Base-by-base conservation (phyloP, 2,329 filamentous ascomycete genomes). In the Diaporthe destruens region DNA sequence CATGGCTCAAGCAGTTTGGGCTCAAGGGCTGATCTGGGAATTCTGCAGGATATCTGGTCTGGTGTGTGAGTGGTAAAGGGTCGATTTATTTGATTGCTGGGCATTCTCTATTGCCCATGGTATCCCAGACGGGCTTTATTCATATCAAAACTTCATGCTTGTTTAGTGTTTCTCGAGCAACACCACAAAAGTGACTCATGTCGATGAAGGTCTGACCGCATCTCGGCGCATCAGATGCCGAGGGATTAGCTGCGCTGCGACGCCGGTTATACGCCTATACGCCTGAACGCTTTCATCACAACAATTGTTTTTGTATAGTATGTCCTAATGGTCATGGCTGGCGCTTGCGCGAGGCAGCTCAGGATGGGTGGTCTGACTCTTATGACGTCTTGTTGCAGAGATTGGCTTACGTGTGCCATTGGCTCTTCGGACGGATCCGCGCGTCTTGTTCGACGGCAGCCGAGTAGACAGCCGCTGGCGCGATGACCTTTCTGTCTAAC, bases 161-260 rank as follows among this genome's bases (percentile, higher is more conserved):
- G 5, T 32, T 23, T 1, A 18, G 25, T 34, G 25, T 34, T 32
- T 49, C 39, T 49, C 8, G 18, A 23, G 29, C 59, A 63, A 49
- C 42, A 49, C 29, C 25, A 63, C 20, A 25, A 49, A 49, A 34
- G 25, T 63, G 59, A 63, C 59, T 63, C 59, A 63, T 23, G 14
- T 32, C 54, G 54, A 32, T 36, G 34, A 42, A n/a, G n/a, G n/a
- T 44, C 39, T n/a, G 59, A 42, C 29, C 25, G 20, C 39, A 25
- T n/a, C 42, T 63, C 59, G 59, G 59, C 34, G 8, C 25, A 63
- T 34, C 20, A 23, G n/a, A 32, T 34, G 25, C 59, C 59, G 59
- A 63, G 29, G 14, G 11, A 42, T 11, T 16, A 6, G 59, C 42
- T 63, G 59, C 20, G 11, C 11, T 1, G 29, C 32, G 11, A 49